phyloP scores from a whole-genome alignment of 345 rosid species.

The Boechera stricta region DNA sequence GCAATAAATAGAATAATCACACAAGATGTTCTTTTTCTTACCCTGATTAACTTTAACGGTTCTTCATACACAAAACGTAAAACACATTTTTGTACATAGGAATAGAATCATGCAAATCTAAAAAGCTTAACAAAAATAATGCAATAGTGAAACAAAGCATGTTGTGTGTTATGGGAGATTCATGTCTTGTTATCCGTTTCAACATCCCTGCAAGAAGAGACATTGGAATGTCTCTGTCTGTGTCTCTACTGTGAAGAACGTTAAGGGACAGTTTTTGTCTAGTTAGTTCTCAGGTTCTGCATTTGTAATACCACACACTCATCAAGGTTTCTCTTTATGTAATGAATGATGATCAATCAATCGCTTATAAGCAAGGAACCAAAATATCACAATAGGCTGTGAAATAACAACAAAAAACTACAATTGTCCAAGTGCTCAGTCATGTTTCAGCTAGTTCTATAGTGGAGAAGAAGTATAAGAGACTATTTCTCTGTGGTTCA shows the following conservation, averaged over 20 bases:
- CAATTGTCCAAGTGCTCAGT: background rate
- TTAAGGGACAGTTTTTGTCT: constrained; percentile 28
- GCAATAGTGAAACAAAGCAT: constrained; percentile 27
- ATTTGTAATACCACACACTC: constrained; percentile 43
- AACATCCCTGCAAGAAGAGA: constrained; percentile 19
- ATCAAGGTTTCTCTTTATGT: constrained; percentile 6
- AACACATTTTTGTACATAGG: background rate
- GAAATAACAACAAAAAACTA: background rate
- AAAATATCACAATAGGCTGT: background rate
- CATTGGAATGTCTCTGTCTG: constrained; percentile 25
- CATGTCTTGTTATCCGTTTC: constrained; percentile 31
- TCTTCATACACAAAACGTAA: background rate
- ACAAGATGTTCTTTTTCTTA: background rate
- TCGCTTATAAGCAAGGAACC: constrained; percentile 14
- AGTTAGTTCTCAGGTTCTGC: constrained; percentile 49
- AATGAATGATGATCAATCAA: background rate
- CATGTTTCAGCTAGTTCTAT: background rate
- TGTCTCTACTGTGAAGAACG: constrained; percentile 44
- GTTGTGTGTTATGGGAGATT: constrained; percentile 32
- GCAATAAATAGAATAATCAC: constrained; percentile 1
- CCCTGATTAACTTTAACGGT: constrained; percentile 1
- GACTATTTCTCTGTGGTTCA: background rate
- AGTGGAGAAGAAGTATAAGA: background rate
- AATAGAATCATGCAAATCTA: constrained; percentile 11
- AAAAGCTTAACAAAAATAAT: constrained; percentile 10